Evolutionary conservation across 2,329 filamentous ascomycete species (phyloP), one percentile per base, ranked within the genome.

Genomic region (Botryotinia globosa): DNA sequence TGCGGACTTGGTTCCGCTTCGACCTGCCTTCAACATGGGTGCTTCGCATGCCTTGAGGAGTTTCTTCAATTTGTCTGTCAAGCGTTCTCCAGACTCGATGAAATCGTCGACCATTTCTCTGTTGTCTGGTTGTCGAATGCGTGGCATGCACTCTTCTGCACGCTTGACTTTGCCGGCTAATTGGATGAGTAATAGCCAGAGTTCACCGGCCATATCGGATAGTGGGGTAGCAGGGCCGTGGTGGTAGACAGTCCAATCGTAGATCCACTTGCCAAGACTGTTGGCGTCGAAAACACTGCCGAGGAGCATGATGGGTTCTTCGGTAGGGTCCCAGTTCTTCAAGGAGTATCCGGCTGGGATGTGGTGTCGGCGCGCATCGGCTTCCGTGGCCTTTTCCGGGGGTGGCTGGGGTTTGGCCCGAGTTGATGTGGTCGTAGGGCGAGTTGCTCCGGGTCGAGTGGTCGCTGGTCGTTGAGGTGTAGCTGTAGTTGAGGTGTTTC

Each of bases 221-320:
- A 98, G 93, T 68, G 94, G 93, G 18, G 92, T 94, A 58, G 89
- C 88, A 22, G 94, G 89, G 54, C 93, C 93, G 77, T 97, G 91
- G 81, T 92, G 91, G 85, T 93, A 97, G 76, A 98, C 93, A 29
- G 96, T 98, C 96, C 96, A 99, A 86, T 98, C 96, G 83, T 97
- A 99, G 80, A 99, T 97, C 96, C 96, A 99, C 84, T 98, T 98
- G 80, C 96, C 96, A 44, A 99, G 87, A 39, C 94, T 97, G 87
- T 98, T 98, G 80, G 95, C 93, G 81, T 98, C 96, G 80, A 98
- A 98, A 72, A 98, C 96, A 80, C 93, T 97, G 68, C 96, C 96
- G 34, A 98, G 87, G 39, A 99, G 88, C 81, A 98, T 91, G 81
- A 99, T 98, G 69, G 96, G 96, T 77, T 94, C 90, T 85, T 98